Base-by-base conservation (phyloP, 768 basidiomycete genomes). In the Pleurotus tuber-regium region DNA sequence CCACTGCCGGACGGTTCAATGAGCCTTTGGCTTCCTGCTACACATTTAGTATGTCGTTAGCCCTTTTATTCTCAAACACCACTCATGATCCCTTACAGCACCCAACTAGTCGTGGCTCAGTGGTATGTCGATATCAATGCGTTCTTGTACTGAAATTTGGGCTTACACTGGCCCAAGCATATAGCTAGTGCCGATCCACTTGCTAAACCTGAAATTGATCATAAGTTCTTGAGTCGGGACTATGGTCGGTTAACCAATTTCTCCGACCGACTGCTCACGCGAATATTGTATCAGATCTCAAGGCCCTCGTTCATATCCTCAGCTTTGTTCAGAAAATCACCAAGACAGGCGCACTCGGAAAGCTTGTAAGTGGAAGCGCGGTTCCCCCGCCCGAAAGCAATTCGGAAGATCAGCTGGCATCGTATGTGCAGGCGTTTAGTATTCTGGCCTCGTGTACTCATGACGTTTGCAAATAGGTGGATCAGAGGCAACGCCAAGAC, bases 151-250 rank as follows among this genome's bases (percentile, higher is more conserved):
- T 36, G 14, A 14, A 5, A 36, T n/a, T 18, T 6, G 1, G n/a
- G 19, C 51, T 24, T 35, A 57, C 51, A 26, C 54, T 35, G 42
- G 49, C 10, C 46, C 39, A 26, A 8, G 59, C 57, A 57, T 29
- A 61, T 64, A 35, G 54, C 56, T 46, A 54, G 51, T 38, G 38
- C 51, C 18, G 55, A 64, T 36, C 63, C 59, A n/a, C 50, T 48
- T 30, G 58, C 57, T 5, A 19, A 31, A 9, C 56, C 61, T n/a
- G 35, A 55, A 16, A 50, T 59, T n/a, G 58, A 64, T 30, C 58
- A 53, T 26, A 54, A 43, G 23, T 60, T 55, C 47, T 5, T 60
- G 52, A 38, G 55, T 52, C 56, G 51, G 36, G 54, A 57, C 50
- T 48, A 48, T 16, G 46, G 58, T 57, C 28, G 50, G 40, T 48